Evolutionary conservation across 2,329 filamentous ascomycete species (phyloP), one percentile per base, ranked within the genome.

Genomic region (Plenodomus lindquistii): DNA sequence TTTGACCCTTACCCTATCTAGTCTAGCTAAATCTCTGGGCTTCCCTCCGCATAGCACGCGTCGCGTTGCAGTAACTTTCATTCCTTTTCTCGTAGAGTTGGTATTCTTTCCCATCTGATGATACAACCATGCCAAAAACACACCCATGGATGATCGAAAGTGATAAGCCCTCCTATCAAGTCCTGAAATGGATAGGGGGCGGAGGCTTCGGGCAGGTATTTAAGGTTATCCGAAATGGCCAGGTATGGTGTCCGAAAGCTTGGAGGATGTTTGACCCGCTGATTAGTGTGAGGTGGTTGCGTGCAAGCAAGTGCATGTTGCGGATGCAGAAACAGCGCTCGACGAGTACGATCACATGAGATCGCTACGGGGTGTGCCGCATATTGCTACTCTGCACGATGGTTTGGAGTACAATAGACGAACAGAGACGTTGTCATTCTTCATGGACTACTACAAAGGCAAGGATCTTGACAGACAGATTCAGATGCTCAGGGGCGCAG

Each of bases 141-240:
- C 42, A 35, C 21, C 47, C 47, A 16, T 50, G 42, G 47, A 22
- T 50, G 5, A 22, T 46, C 37, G 42, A 50, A 36, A 42, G 39
- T 19, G 47, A 50, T 27, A 46, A 42, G 19, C 42, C 49, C 8
- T 35, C 46, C 17, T 57, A 52, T 16, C 42, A 48, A 18, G 48
- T 59, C 21, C 37, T 56, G 10, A 50, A 52, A 46, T 56, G 48
- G 53, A 46, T 59, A 17, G 53, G 48, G 13, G 50, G 46, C 19
- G 56, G 50, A 6, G 50, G 50, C 10, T 56, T 51, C 39, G 56
- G 48, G 1, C 41, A 57, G 24, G 56, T 54, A 17, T 59, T 50
- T 48, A 59, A 54, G 44, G 53, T 57, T 9, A 20, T 45, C 8
- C 50, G 48, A 16, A 44, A 51, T 17, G 39, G 49, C 15, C 16